phyloP scores from a whole-genome alignment of 768 basidiomycete species.

The Russula virescens region DNA sequence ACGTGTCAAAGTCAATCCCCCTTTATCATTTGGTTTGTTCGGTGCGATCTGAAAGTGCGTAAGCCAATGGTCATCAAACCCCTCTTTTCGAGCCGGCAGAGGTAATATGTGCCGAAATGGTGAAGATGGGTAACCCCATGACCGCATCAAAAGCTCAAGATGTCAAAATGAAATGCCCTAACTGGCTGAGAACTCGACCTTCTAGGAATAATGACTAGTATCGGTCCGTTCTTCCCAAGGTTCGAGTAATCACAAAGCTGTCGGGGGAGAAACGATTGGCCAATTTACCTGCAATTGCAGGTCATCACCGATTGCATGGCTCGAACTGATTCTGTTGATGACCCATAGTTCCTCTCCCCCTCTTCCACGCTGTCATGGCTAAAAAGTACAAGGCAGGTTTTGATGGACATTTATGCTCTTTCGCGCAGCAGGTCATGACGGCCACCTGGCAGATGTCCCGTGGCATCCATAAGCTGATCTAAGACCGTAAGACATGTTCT shows the following conservation, averaged over 20 bases:
- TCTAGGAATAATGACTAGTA: background rate
- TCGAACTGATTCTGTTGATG: background rate
- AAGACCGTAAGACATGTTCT: constrained; percentile 1
- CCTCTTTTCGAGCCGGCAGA: background rate
- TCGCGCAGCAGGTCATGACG: background rate
- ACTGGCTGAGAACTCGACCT: background rate
- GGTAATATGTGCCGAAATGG: background rate
- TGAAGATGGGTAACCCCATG: background rate
- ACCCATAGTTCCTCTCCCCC: background rate
- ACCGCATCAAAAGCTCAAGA: background rate
- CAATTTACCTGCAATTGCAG: background rate
- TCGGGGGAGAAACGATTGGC: background rate
- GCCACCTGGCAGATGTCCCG: background rate
- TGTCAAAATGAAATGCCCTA: background rate
- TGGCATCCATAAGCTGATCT: background rate
- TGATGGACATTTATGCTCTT: background rate
- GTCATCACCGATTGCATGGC: background rate
- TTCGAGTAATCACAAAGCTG: background rate
- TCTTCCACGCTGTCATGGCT: background rate
- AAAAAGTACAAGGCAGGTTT: background rate
- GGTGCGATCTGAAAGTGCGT: background rate
- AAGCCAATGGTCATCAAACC: background rate
- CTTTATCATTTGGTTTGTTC: background rate
- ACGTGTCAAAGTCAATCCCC: background rate
- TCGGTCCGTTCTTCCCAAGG: background rate